These are phyloP conservation scores for Bretziella fagacearum DNA, from an alignment of 2,329 filamentous ascomycete species.

Conservation along the genomic window DNA sequence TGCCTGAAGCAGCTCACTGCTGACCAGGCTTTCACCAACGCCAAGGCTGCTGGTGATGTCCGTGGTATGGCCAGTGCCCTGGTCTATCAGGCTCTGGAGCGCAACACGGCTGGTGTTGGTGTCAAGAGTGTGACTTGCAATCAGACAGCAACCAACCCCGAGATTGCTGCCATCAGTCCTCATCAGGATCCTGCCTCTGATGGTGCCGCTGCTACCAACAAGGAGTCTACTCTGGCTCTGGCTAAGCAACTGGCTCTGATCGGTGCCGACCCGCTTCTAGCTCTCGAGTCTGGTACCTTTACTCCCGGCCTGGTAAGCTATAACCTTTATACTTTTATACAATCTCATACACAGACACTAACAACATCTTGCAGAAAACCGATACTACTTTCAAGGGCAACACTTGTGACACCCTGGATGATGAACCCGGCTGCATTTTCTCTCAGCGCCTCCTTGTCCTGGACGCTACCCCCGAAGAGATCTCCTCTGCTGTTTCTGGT, in stretches of 20 bases:
- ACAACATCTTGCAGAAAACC: slow-evolving; percentile 6
- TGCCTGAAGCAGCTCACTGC: slow-evolving; percentile 33
- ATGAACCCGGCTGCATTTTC: slow-evolving; percentile 38
- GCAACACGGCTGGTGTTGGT: slow-evolving; percentile 30
- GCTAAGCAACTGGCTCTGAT: slow-evolving; percentile 42
- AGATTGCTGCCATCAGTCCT: slow-evolving; percentile 45
- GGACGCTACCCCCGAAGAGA: slow-evolving; percentile 35
- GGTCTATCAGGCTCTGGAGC: slow-evolving; percentile 37
- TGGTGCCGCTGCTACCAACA: slow-evolving; percentile 40
- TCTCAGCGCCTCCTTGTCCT: slow-evolving; percentile 34
- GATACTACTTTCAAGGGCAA: slow-evolving; percentile 19
- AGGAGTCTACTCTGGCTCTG: slow-evolving; percentile 40
- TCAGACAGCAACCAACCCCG: slow-evolving; percentile 42
- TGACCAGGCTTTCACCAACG: slow-evolving; percentile 43
- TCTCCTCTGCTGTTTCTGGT: slow-evolving; percentile 30
- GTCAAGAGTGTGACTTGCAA: slow-evolving; percentile 36
- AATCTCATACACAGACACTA: neutral
- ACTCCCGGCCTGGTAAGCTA: slow-evolving; percentile 36
- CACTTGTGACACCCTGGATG: slow-evolving; percentile 31
- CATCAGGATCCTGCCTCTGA: slow-evolving; percentile 51
- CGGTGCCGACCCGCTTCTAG: slow-evolving; percentile 44
- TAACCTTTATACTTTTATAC: neutral
- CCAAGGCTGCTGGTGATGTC: slow-evolving; percentile 34
- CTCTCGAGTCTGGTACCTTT: slow-evolving; percentile 47
- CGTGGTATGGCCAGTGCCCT: slow-evolving; percentile 37